A percentile compares a stretch with the other conserved stretches of the same genome.
Conservation (phyloP, 2,329 filamentous ascomycete genomes). For the Ascochyta clinopodiicola region DNA sequence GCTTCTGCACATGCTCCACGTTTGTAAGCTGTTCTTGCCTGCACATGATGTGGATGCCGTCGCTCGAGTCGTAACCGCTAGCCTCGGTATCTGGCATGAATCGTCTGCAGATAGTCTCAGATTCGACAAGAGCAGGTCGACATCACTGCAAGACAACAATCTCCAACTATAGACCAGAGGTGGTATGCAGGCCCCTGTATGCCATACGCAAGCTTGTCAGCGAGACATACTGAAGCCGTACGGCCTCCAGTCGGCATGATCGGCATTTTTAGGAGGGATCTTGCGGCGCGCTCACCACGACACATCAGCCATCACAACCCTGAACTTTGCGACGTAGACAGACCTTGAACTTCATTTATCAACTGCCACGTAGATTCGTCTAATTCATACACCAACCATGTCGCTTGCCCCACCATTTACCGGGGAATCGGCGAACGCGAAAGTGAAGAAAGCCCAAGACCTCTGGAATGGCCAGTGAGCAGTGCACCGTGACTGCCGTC, state of each 20-base stretch:
- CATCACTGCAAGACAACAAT: background rate
- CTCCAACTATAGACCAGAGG: background rate
- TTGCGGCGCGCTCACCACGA: background rate
- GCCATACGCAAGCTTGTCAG: background rate
- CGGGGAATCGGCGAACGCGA: conserved; percentile 71
- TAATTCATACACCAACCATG: conserved; percentile 36
- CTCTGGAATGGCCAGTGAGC: conserved; percentile 78
- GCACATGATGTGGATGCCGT: conserved; percentile 2
- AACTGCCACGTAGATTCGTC: background rate
- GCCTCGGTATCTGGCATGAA: conserved; percentile 1
- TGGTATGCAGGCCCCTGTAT: background rate
- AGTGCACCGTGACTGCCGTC: background rate
- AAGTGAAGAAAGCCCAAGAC: conserved; percentile 85
- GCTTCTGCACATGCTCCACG: background rate
- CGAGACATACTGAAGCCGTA: background rate
- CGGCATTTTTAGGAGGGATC: background rate
- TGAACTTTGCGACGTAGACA: background rate
- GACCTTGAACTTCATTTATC: background rate
- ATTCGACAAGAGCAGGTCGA: background rate
- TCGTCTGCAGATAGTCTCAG: background rate
- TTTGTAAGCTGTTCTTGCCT: conserved; percentile 12
- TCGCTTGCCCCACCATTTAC: conserved; percentile 74
- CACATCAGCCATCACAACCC: background rate
- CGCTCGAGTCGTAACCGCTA: background rate
- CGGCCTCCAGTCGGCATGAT: conserved; percentile 1